A percentile compares a stretch with the other conserved stretches of the same genome.
Conservation (phyloP, 192 early-diverging fungal genomes). For the Umbelopsis sp. region DNA sequence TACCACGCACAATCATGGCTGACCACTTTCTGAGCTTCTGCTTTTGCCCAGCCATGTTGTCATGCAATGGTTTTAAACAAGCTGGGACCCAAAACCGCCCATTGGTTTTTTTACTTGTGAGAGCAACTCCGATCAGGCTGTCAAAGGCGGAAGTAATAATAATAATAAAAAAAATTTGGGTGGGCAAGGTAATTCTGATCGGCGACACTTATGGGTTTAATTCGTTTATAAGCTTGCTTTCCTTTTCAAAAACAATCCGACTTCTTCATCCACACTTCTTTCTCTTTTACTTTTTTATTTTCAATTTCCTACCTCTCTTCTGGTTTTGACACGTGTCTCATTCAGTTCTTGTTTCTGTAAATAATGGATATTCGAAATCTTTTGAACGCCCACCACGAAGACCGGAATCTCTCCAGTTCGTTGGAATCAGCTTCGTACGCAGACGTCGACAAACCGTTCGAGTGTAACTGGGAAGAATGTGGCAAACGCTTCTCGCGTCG, state of each 20-base stretch:
- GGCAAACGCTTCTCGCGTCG: constrained; percentile 69
- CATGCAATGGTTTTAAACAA: too few species aligned
- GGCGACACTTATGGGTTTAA: neutral
- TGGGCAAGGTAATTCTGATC: too few species aligned
- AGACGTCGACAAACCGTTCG: constrained; percentile 42
- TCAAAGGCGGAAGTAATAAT: too few species aligned
- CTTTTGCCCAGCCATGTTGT: too few species aligned
- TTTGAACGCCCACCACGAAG: constrained; percentile 24
- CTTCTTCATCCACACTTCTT: constrained; percentile 1
- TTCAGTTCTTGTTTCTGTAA: neutral
- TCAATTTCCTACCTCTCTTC: neutral
- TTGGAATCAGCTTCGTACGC: constrained; percentile 16
- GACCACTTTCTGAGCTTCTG: too few species aligned
- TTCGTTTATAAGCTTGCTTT: constrained; percentile 6
- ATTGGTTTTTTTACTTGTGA: too few species aligned
- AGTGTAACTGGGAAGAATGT: constrained; percentile 64
- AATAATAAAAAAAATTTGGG: too few species aligned
- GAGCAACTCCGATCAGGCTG: too few species aligned
- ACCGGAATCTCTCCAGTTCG: constrained; percentile 3
- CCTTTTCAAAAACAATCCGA: neutral
- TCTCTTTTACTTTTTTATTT: constrained; percentile 21
- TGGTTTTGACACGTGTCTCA: neutral
- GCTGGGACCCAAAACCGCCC: too few species aligned
- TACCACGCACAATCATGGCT: too few species aligned
- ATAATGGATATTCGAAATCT: constrained; percentile 33